Evolutionary conservation across 768 basidiomycete genomes (phyloP), one percentile per base, ranked within the genome.

Genomic region (Pisolithus albus): DNA sequence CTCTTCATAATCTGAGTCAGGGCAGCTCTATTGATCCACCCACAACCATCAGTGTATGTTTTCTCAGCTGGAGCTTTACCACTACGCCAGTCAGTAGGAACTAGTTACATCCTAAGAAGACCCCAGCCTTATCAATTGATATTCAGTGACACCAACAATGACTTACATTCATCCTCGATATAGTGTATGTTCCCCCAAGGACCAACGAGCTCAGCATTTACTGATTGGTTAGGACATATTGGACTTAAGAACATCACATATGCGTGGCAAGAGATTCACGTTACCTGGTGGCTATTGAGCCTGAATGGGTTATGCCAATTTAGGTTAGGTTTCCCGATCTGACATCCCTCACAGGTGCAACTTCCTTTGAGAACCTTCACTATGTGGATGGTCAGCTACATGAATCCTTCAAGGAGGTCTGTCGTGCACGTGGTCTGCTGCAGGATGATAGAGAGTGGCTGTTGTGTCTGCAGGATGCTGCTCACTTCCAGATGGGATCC

Each of bases 21-120:
- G 0, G 75, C 81, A 0, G 78, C 70, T 10, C 72, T 74, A 58
- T 86, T 89, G 2, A 87, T 81, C 24, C 79, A 70, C 0, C 88
- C 86, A 64, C 85, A 86, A 0, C 88, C 88, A 59, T 89, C 88
- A 0, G 87, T 88, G 70, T 86, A 78, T 7, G 78, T 71, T 48
- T 81, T 75, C 24, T 84, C 78, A 0, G 84, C 69, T 1, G 78
- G 75, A 0, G 78, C 36, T 59, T 56, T 80, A 64, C 49, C 63
- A 55, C 47, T 57, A 61, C 46, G 52, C 47, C 61, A 64, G 36
- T 71, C 73, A 71, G 64, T 30, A 2, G 59, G 70, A 59, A n/a
- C n/a, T n/a, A n/a, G 48, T 62, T 7, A 62, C 75, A 58, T 42
- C 78, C 75, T 52, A n/a, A n/a, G 16, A 47, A 13, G 19, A 16